Conservation (phyloP, 2,329 filamentous ascomycete species). For the Bipolaris gigantea region DNA sequence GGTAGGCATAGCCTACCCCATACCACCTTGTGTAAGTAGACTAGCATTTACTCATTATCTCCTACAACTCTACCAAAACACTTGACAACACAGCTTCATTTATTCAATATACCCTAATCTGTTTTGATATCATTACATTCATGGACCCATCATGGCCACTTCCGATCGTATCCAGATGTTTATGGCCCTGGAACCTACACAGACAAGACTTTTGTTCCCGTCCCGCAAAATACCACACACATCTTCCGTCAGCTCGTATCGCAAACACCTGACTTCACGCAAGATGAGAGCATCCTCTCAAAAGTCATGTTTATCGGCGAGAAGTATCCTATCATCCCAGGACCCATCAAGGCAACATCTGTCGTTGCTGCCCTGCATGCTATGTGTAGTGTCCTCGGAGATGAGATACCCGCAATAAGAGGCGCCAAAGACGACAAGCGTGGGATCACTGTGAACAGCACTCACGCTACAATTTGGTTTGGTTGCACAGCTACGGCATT, state of each 20-base stretch:
- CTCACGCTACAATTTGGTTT: slow-evolving; percentile 1
- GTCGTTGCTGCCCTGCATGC: slow-evolving; percentile 49
- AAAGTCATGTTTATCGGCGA: slow-evolving; percentile 48
- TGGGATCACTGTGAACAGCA: neutral
- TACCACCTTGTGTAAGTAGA: too few relatives aligned
- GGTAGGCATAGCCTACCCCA: too few relatives aligned
- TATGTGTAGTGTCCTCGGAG: slow-evolving; percentile 49
- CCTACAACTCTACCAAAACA: neutral
- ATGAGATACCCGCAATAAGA: slow-evolving; percentile 38
- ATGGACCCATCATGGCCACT: neutral
- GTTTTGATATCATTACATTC: too few relatives aligned
- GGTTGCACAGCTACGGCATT: slow-evolving; percentile 26
- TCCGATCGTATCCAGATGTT: neutral
- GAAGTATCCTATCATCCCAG: slow-evolving; percentile 47
- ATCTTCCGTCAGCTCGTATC: slow-evolving; percentile 1
- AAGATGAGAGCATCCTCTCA: slow-evolving; percentile 36
- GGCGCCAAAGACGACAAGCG: neutral
- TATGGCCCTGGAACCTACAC: slow-evolving; percentile 50
- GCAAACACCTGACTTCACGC: slow-evolving; percentile 50
- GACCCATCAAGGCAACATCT: slow-evolving; percentile 50
- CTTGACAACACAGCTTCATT: neutral
- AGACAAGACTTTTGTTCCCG: slow-evolving; percentile 44
- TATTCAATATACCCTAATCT: neutral
- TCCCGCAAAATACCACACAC: slow-evolving; percentile 30
- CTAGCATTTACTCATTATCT: neutral